Evolutionary conservation across 257 asterid genomes (phyloP), one percentile per base, ranked within the genome.

Genomic region (Solanum pimpinellifolium): DNA sequence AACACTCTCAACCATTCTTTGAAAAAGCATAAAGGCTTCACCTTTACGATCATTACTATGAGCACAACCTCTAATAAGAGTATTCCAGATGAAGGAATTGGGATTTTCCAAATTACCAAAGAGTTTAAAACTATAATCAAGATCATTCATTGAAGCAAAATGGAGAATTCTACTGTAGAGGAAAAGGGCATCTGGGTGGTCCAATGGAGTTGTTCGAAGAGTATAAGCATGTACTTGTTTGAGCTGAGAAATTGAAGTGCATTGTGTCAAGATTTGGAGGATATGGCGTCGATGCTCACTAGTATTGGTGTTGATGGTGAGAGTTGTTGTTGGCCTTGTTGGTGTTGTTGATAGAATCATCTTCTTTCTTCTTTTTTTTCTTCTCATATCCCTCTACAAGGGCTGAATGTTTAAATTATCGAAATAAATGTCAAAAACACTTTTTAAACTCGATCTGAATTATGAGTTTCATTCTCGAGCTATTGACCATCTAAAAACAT

Each of bases 141-240:
- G 90, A 93, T 95, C 95, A 85, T 89, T 91, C 31, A 90, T 60
- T 29, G 96, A 88, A 59, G 94, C 91, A 70, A 89, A 89, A 83
- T 92, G 95, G 87, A 93, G 85, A 29, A 95, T 86, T 86, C 94
- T 91, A 70, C 91, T 89, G 91, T 89, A 90, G 68, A 93, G 91
- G 87, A 85, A 91, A 74, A 87, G 88, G 56, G 91, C 77, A 60
- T 90, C 91, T 16, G 93, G 88, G 73, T 87, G 46, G 86, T 91
- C 90, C 2, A 90, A 68, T 14, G 92, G 88, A 62, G 86, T 27
- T 73, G 91, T 85, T 37, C 97, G 98, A 80, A 94, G 92, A 85
- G 92, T 86, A 75, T 92, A 91, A 18, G 95, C 95, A 25, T 94
- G 98, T 83, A 94, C 90, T 92, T 93, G 96, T 87, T 94, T 94